Base-by-base conservation (phyloP, 768 basidiomycete genomes). In the Calocera cornea region DNA sequence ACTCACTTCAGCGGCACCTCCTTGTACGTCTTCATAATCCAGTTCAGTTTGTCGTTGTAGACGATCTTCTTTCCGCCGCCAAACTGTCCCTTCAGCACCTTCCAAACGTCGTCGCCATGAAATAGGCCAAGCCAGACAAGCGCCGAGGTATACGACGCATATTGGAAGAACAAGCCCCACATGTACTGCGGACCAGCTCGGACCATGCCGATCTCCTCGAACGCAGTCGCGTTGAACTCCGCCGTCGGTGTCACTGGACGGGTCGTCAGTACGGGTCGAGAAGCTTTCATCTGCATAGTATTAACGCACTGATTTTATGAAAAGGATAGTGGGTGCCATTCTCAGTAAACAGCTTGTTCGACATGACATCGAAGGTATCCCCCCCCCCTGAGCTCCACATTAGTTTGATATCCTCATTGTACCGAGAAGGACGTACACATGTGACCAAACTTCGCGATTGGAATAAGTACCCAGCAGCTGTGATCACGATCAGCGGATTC, bases 111-210 rank as follows among this genome's bases (percentile, higher is more conserved):
- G 5, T 60, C 22, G 2, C 54, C 54, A 27, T 60, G 54, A 22
- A 60, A 60, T 27, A 60, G 22, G 54, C 11, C 54, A 8, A 60
- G 54, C 54, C 54, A 60, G 31, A 60, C 54, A 27, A 60, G 54
- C 54, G 54, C 54, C 11, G 54, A 60, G 14, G 54, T 60, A 19
- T 60, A 60, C 2, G 54, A 60, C 2, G 54, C 54, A 31, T 60
- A 60, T 60, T 60, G 54, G 54, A 60, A 60, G 54, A 60, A 60
- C 54, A 60, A 19, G 19, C 54, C 54, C 54, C 54, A 60, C 54
- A 60, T 60, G 54, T 60, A 60, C 31, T 60, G 54, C 54, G 54
- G 54, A 27, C 54, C 54, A 2, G 54, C 54, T 5, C 54, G 54
- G 10, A 60, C 54, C 54, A 60, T 60, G 31, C 54, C 54, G 27